Percentiles rank a stretch among this genome's conserved stretches.
phyloP scores from a whole-genome alignment of 2,329 filamentous ascomycete genomes.

The Fusarium pseudograminearum region DNA sequence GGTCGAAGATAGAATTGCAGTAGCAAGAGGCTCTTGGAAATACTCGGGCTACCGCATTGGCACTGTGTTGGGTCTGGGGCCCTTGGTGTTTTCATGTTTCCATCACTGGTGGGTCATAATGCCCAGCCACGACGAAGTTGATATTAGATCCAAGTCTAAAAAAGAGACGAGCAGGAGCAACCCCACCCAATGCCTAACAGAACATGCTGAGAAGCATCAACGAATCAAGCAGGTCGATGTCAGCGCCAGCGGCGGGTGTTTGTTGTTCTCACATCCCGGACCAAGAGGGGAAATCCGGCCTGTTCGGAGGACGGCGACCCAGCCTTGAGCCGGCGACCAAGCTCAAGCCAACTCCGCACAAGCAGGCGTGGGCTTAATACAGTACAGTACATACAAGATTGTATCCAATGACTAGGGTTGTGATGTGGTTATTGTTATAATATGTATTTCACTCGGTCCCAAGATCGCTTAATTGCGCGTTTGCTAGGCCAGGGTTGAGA shows the following conservation, averaged over 20 bases:
- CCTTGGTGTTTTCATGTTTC: conserved; percentile 38
- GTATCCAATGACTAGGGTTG: conserved; percentile 40
- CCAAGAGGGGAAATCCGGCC: conserved; percentile 38
- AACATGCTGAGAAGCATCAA: conserved; percentile 8
- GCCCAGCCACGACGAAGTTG: conserved; percentile 40
- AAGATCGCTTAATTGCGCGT: conserved; percentile 1
- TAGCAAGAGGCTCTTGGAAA: conserved; percentile 19
- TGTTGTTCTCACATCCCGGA: conserved; percentile 38
- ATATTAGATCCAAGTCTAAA: conserved; percentile 17
- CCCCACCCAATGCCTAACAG: conserved; percentile 9
- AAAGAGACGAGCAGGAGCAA: conserved; percentile 15
- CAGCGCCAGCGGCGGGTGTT: conserved; percentile 32
- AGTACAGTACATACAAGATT: conserved; percentile 24
- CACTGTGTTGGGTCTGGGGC: conserved; percentile 44
- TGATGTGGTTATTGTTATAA: conserved; percentile 32
- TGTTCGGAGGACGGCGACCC: conserved; percentile 39
- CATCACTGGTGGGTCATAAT: conserved; percentile 30
- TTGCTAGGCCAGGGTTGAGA: conserved; percentile 1
- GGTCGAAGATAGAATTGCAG: conserved; percentile 21
- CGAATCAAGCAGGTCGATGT: conserved; percentile 20
- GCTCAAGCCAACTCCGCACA: conserved; percentile 39
- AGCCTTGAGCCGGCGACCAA: conserved; percentile 18
- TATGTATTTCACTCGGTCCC: conserved; percentile 40
- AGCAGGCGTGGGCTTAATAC: conserved; percentile 44
- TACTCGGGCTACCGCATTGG: conserved; percentile 26